Percentiles rank a stretch among this genome's conserved stretches.
Conservation (phyloP, 208 protist genomes). For the Porcisia hertigi region DNA sequence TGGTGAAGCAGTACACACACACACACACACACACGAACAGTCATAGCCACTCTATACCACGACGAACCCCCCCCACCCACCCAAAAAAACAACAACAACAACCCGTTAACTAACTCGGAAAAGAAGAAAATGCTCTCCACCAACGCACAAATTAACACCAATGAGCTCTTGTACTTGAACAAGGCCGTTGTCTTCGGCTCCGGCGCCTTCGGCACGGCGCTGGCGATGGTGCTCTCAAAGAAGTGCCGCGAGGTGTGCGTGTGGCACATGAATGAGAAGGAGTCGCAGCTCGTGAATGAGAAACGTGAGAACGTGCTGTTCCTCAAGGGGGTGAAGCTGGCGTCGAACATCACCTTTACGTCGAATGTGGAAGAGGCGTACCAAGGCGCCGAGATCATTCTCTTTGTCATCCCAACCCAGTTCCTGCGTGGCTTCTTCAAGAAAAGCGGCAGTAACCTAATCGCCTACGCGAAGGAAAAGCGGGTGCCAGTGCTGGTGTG, state of each 20-base stretch:
- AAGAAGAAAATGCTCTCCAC: background rate
- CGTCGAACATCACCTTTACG: constrained; percentile 69
- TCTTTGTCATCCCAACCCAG: constrained; percentile 87
- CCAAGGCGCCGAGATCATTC: constrained; percentile 66
- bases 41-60: background rate
- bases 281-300: constrained; percentile 66
- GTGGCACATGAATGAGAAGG: constrained; percentile 74
- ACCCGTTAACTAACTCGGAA: background rate
- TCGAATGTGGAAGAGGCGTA: constrained; percentile 50
- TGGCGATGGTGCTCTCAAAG: constrained; percentile 66
- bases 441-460: constrained; percentile 41
- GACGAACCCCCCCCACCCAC: background rate
- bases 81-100: background rate
- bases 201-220: constrained; percentile 85
- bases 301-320: constrained; percentile 78
- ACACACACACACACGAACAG: constrained; percentile 8
- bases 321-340: constrained; percentile 67
- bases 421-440: constrained; percentile 82
- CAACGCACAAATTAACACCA: constrained; percentile 5
- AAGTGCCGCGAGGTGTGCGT: constrained; percentile 70
- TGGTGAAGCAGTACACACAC: background rate
- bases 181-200: constrained; percentile 78
- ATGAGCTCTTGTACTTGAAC: constrained; percentile 55
- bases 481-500: constrained; percentile 68
- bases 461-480: constrained; percentile 40